These are phyloP conservation scores for Cytospora schulzeri DNA, from an alignment of 2,329 filamentous ascomycete genomes.

Conservation along the genomic window DNA sequence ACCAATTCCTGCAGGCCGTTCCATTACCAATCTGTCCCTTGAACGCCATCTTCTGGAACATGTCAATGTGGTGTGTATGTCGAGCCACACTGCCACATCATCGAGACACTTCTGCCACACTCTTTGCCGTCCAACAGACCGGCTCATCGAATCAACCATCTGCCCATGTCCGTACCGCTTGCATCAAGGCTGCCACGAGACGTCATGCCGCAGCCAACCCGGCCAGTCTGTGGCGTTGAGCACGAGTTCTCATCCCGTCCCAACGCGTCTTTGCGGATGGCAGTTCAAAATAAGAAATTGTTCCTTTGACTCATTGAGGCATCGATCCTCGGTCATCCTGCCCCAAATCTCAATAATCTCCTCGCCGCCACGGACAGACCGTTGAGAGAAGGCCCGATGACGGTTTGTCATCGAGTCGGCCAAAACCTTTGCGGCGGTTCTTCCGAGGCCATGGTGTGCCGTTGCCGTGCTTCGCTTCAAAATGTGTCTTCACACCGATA, in stretches of 20 bases:
- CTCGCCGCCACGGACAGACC: not conserved
- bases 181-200: slow-evolving; percentile 11
- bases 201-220: slow-evolving; percentile 10
- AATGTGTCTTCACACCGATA: not conserved
- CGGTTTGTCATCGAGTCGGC: not conserved
- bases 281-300: not conserved
- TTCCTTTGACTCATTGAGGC: not conserved
- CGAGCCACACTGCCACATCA: slow-evolving; percentile 2
- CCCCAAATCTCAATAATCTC: not conserved
- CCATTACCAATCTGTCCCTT: not conserved
- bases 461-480: not conserved
- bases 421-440: not conserved
- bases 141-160: slow-evolving; percentile 13
- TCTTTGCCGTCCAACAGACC: not conserved
- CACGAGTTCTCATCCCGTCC: slow-evolving; percentile 4
- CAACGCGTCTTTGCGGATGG: not conserved
- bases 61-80: not conserved
- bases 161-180: not conserved
- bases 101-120: not conserved
- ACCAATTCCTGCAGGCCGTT: not conserved
- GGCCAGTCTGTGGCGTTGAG: slow-evolving; percentile 6
- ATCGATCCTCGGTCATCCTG: not conserved
- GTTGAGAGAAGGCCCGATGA: not conserved
- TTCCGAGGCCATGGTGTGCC: not conserved
- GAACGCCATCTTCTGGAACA: not conserved